Base-by-base conservation (phyloP, 75 land plant species). In the Pinus albicaulis region DNA sequence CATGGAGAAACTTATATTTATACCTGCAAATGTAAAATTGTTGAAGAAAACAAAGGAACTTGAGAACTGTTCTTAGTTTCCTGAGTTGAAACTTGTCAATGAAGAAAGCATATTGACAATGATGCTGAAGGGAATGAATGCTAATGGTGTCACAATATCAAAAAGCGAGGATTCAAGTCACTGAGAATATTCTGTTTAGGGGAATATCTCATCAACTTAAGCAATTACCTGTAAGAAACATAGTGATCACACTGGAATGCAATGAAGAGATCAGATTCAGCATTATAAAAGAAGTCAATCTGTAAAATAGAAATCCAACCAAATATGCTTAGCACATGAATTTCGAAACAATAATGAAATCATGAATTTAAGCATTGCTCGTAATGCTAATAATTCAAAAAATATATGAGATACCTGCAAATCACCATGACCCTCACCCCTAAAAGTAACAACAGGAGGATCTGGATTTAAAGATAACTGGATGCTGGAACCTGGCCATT, bases 401-500 rank as follows among this genome's bases (percentile, higher is more conserved):
- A 24, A 5, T 55, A 23, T 53, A 53, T 55, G 41, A 10, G 28
- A 5, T 69, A 95, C 98, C 98, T 96, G 99, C 74, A 96, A 80
- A 77, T 96, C 95, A 17, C 99, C 99, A 80, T 96, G 99, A 74
- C 99, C 99, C 77, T 96, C 99, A 48, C 90, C 95, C 79, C 79
- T 86, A 70, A 96, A 92, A 65, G 84, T 84, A 59, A 94, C 97
- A 74, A 77, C 73, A 76, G 95, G 94, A 28, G 99, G 99, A 55
- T 77, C 91, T 52, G 91, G 89, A 60, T 83, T 84, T 22, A 96
- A 59, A 52, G 73, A 75, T 24, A 96, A 87, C 71, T 82, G 83
- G 28, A 96, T 83, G 82, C 93, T 96, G 34, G 97, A 85, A 28
- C 98, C 99, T 25, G 99, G 99, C 98, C 98, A 96, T 74, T 96